Evolutionary conservation across 2,329 filamentous ascomycete genomes (phyloP).

Genomic region (Berkeleyomyces rouxiae): DNA sequence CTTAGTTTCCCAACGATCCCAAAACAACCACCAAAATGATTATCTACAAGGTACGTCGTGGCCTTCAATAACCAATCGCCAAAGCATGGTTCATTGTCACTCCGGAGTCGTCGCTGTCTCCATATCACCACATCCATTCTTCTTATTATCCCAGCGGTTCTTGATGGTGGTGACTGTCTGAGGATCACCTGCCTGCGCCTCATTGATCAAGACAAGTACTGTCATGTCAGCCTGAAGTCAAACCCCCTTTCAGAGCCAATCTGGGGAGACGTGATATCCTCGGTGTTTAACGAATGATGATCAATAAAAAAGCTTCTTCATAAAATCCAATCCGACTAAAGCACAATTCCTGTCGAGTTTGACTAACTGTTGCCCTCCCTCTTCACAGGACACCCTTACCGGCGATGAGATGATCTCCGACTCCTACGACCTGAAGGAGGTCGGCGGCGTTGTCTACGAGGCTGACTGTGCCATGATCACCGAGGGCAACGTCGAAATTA

Average conservation of each 20-base stretch:
- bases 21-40: slow-evolving; percentile 44
- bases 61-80: background rate
- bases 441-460: slow-evolving; percentile 73
- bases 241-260: too few species aligned
- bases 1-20: slow-evolving; percentile 5
- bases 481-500: slow-evolving; percentile 55
- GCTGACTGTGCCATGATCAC: slow-evolving; percentile 83
- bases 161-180: too few species aligned
- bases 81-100: too few species aligned
- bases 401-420: slow-evolving; percentile 95
- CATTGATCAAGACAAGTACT: too few species aligned
- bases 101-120: too few species aligned
- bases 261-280: background rate
- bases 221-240: too few species aligned
- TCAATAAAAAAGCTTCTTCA: too few species aligned
- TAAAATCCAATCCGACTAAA: background rate
- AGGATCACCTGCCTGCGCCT: too few species aligned
- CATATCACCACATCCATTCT: too few species aligned
- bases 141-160: too few species aligned
- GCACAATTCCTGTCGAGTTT: background rate
- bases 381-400: slow-evolving; percentile 62
- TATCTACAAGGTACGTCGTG: slow-evolving; percentile 47
- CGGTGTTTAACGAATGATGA: too few species aligned
- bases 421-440: slow-evolving; percentile 67
- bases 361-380: background rate